These are phyloP conservation scores for Pichia membranifaciens DNA, from an alignment of 805 yeast species.

Conservation along the genomic window DNA sequence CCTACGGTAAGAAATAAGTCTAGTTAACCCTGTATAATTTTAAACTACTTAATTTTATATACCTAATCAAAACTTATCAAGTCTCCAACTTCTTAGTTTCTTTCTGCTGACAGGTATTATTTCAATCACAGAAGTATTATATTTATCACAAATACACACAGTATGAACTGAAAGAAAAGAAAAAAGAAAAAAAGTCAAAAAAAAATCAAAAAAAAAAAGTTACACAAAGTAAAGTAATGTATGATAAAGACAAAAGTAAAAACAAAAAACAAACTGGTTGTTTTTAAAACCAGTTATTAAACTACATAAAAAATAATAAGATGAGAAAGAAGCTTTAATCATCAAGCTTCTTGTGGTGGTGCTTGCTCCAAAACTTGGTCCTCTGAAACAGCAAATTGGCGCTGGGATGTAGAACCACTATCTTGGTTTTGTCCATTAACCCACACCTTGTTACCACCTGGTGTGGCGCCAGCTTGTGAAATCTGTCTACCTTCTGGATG, in stretches of 20 bases:
- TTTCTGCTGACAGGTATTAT: too few relatives aligned
- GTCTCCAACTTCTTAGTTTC: not conserved
- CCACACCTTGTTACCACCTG: slow-evolving; percentile 29
- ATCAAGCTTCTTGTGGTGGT: slow-evolving; percentile 38
- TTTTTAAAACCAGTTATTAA: slow-evolving; percentile 1
- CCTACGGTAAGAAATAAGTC: slow-evolving; percentile 65
- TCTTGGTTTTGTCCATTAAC: slow-evolving; percentile 20
- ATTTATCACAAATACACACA: slow-evolving; percentile 5
- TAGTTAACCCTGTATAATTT: not conserved
- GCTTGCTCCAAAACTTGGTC: slow-evolving; percentile 68
- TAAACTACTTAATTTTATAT: too few relatives aligned
- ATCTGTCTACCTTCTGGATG: slow-evolving; percentile 76
- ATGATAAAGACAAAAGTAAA: not conserved
- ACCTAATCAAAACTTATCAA: not conserved
- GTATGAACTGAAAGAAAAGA: slow-evolving; percentile 5
- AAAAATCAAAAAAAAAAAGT: slow-evolving; percentile 1
- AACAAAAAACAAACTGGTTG: slow-evolving; percentile 5
- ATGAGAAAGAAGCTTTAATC: not conserved
- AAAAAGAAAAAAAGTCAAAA: slow-evolving; percentile 8
- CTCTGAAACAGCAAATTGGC: slow-evolving; percentile 75
- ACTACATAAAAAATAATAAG: not conserved
- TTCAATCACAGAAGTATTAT: too few relatives aligned
- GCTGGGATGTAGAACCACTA: slow-evolving; percentile 42
- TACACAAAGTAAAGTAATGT: slow-evolving; percentile 4
- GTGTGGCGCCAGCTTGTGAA: slow-evolving; percentile 10